These are phyloP conservation scores for Cyberlindnera mississippiensis DNA, from an alignment of 805 yeast genomes.

Conservation along the genomic window DNA sequence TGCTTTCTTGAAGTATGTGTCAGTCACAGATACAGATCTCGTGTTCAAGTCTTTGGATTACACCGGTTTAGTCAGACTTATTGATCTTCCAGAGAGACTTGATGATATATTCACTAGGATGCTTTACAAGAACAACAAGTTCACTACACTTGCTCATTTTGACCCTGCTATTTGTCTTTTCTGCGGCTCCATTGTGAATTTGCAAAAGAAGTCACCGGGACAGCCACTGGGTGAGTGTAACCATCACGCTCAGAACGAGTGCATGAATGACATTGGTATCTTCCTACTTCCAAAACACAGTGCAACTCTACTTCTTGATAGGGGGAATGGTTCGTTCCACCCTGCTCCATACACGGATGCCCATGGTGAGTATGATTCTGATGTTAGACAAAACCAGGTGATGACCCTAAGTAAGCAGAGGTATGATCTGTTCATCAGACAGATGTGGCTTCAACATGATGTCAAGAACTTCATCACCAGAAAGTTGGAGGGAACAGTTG, in stretches of 20 bases:
- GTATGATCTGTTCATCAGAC: constrained; percentile 62
- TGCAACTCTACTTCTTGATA: constrained; percentile 57
- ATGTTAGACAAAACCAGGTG: constrained; percentile 66
- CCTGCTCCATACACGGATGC: constrained; percentile 81
- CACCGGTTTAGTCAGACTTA: constrained; percentile 61
- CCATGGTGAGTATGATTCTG: constrained; percentile 83
- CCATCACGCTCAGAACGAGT: constrained; percentile 59
- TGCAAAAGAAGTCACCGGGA: constrained; percentile 60
- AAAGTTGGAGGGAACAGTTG: constrained; percentile 71
- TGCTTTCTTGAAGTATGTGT: constrained; percentile 18
- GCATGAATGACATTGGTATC: constrained; percentile 65
- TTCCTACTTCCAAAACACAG: constrained; percentile 70
- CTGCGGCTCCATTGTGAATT: constrained; percentile 66
- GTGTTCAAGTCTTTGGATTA: constrained; percentile 40
- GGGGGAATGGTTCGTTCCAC: constrained; percentile 78
- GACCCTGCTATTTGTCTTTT: constrained; percentile 87
- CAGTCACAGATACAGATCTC: constrained; percentile 22
- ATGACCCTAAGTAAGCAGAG: constrained; percentile 57
- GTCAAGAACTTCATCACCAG: constrained; percentile 74
- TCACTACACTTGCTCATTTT: constrained; percentile 36
- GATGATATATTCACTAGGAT: constrained; percentile 65
- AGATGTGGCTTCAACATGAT: constrained; percentile 76
- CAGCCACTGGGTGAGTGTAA: constrained; percentile 73
- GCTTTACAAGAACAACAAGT: constrained; percentile 41
- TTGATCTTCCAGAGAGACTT: constrained; percentile 61